Evolutionary conservation across 768 basidiomycete genomes (phyloP).

Genomic region (Pleurotus pulmonarius): DNA sequence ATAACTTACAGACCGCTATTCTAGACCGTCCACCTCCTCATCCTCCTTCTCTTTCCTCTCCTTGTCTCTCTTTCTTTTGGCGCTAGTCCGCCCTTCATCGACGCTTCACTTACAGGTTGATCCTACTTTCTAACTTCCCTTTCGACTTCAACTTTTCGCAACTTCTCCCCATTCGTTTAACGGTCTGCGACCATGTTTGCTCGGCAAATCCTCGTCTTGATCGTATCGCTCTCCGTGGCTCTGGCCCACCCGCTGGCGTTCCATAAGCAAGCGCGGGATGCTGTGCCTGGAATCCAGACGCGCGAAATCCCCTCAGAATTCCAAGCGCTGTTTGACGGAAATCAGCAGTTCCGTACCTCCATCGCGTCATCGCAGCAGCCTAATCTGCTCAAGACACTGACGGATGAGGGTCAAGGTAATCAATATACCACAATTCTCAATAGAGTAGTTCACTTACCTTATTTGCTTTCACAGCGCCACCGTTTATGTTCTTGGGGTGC

Average conservation of each 20-base stretch:
- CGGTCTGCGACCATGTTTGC: conserved; percentile 12
- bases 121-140: conserved; percentile 4
- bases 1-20: conserved; percentile 2
- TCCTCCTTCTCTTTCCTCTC: conserved; percentile 8
- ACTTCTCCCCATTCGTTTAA: neutral
- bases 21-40: conserved; percentile 5
- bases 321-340: conserved; percentile 25
- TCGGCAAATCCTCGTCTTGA: conserved; percentile 11
- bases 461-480: conserved; percentile 18
- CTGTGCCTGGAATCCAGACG: conserved; percentile 10
- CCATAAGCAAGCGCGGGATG: conserved; percentile 14
- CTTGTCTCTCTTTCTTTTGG: conserved; percentile 10
- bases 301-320: conserved; percentile 15
- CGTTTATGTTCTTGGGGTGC: conserved; percentile 35
- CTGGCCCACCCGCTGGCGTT: conserved; percentile 17
- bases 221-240: conserved; percentile 13
- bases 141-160: neutral
- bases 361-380: conserved; percentile 19
- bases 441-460: no score
- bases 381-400: conserved; percentile 22
- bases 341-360: conserved; percentile 26
- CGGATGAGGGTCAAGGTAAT: conserved; percentile 31
- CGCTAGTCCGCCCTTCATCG: conserved; percentile 19
- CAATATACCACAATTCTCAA: no score
- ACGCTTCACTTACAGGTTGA: conserved; percentile 9